Evolutionary conservation across 2,329 filamentous ascomycete genomes (phyloP).

Genomic region (Hawksworthiomyces lignivorus): DNA sequence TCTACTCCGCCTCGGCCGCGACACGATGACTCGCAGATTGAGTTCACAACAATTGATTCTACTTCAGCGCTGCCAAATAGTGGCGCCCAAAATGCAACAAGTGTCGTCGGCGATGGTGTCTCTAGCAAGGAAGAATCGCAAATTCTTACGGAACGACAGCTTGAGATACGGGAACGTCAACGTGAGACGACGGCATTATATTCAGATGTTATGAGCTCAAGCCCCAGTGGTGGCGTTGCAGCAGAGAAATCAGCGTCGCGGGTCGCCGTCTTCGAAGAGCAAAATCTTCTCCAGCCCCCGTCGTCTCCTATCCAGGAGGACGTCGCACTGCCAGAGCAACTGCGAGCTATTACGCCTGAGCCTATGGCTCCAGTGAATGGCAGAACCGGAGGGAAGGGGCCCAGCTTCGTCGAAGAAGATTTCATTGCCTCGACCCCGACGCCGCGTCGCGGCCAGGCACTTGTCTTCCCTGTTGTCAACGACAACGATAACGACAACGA

Average conservation of each 20-base stretch:
- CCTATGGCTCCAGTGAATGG: conserved; percentile 16
- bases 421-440: conserved; percentile 54
- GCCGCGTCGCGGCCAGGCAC: conserved; percentile 45
- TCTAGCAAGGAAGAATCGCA: conserved; percentile 51
- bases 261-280: conserved; percentile 5
- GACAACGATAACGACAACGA: conserved; percentile 33
- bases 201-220: conserved; percentile 54
- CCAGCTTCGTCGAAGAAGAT: conserved; percentile 41
- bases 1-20: conserved; percentile 43
- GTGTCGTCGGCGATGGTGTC: background rate
- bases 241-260: background rate
- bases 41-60: conserved; percentile 63
- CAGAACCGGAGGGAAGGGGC: conserved; percentile 11
- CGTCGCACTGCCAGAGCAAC: conserved; percentile 11
- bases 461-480: conserved; percentile 32
- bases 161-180: conserved; percentile 68
- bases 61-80: conserved; percentile 32
- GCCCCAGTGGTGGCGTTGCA: conserved; percentile 23
- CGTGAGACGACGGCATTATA: conserved; percentile 60
- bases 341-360: conserved; percentile 39
- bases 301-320: conserved; percentile 5
- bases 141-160: conserved; percentile 69
- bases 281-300: conserved; percentile 5
- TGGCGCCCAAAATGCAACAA: conserved; percentile 22
- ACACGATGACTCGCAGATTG: conserved; percentile 76